These are phyloP conservation scores for Suillus ampliporus DNA, from an alignment of 768 basidiomycete genomes.

Conservation along the genomic window DNA sequence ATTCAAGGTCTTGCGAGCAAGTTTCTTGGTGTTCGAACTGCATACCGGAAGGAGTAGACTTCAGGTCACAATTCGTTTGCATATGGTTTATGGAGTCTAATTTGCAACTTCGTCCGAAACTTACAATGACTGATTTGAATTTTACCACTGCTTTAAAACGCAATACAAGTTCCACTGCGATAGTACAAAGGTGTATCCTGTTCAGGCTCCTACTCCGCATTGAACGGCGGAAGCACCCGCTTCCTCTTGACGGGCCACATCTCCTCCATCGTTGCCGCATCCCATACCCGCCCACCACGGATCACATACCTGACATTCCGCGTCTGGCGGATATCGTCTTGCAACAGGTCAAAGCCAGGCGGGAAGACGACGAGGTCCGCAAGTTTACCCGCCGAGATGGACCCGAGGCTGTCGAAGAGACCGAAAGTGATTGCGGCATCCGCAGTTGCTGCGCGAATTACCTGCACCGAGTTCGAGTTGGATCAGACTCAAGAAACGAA, in stretches of 20 bases:
- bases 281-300: conserved; percentile 74
- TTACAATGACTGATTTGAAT: background rate
- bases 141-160: background rate
- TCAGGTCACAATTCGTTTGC: too few relatives aligned
- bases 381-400: conserved; percentile 67
- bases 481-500: background rate
- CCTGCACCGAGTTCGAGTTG: conserved; percentile 42
- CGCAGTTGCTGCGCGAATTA: conserved; percentile 70
- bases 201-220: conserved; percentile 43
- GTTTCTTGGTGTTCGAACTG: too few relatives aligned
- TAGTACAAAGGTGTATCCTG: background rate
- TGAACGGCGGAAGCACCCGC: conserved; percentile 62
- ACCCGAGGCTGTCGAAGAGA: conserved; percentile 63
- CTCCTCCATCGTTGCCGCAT: conserved; percentile 69
- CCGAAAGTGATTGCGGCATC: conserved; percentile 70
- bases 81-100: too few relatives aligned
- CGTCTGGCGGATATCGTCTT: conserved; percentile 55
- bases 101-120: too few relatives aligned
- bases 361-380: conserved; percentile 76
- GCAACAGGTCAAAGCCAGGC: conserved; percentile 60
- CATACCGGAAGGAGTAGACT: too few relatives aligned
- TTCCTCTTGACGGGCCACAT: conserved; percentile 70
- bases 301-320: conserved; percentile 60
- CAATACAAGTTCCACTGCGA: background rate
- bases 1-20: too few relatives aligned